Percentiles rank a stretch among this genome's conserved stretches.
Evolutionary conservation across 768 basidiomycete genomes (phyloP).

Genomic region (Pleurotus sapidus): DNA sequence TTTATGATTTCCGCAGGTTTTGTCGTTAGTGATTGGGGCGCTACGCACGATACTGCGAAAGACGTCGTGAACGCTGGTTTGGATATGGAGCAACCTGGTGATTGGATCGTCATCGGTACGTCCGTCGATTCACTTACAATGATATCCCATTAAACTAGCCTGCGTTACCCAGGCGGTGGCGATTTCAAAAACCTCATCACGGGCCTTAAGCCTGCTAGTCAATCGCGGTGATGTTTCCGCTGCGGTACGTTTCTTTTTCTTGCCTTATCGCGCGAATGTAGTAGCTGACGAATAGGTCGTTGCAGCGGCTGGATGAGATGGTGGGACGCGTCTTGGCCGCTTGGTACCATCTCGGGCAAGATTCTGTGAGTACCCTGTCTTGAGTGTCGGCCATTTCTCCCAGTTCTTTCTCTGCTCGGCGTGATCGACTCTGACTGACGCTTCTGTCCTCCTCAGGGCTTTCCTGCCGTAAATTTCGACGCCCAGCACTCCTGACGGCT

Average conservation of each 20-base stretch:
- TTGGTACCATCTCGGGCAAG: conserved; percentile 48
- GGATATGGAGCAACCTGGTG: conserved; percentile 52
- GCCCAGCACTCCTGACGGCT: conserved; percentile 42
- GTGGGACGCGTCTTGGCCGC: conserved; percentile 40
- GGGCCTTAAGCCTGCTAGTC: conserved; percentile 31
- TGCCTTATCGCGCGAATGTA: neutral
- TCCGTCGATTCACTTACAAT: neutral
- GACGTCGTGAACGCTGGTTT: conserved; percentile 47
- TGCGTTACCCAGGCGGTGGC: conserved; percentile 24
- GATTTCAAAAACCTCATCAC: conserved; percentile 17
- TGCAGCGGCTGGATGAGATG: conserved; percentile 45
- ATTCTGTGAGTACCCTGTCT: conserved; percentile 26
- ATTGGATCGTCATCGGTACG: conserved; percentile 39
- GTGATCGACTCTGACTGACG: conserved; percentile 46
- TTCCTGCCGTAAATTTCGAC: conserved; percentile 44
- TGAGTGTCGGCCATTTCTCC: no score
- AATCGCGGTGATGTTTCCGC: conserved; percentile 29
- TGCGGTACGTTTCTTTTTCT: conserved; percentile 20
- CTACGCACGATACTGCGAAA: conserved; percentile 42
- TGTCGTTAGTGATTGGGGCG: conserved; percentile 51
- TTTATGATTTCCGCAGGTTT: conserved; percentile 24
- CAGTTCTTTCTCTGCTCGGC: neutral
- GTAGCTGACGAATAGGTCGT: neutral
- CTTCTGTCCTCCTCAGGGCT: conserved; percentile 31
- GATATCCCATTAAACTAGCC: neutral